Conservation (phyloP, 1,139 yeast genomes). For the Protomyces lactucae-debilis region DNA sequence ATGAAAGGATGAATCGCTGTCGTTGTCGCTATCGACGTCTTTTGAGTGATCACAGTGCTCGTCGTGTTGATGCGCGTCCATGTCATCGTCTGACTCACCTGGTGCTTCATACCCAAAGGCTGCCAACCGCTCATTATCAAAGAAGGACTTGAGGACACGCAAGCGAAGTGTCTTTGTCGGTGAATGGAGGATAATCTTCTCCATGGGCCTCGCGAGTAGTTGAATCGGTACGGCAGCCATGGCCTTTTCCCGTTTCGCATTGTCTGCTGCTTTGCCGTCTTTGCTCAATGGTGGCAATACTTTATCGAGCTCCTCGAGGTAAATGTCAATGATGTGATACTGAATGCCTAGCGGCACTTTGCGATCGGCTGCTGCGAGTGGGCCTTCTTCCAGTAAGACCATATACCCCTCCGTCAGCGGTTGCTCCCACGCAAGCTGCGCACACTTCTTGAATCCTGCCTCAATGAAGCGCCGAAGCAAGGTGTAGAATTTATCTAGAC, state of each 20-base stretch:
- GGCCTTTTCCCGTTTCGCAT: conserved; percentile 35
- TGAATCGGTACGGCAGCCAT: conserved; percentile 48
- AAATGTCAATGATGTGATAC: conserved; percentile 78
- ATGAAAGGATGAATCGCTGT: neutral
- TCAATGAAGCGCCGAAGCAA: conserved; percentile 71
- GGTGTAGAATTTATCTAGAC: conserved; percentile 82
- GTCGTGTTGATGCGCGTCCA: neutral
- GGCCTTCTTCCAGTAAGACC: conserved; percentile 37
- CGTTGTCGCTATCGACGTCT: neutral
- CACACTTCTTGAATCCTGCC: conserved; percentile 50
- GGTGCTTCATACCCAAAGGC: conserved; percentile 16
- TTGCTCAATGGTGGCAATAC: conserved; percentile 44
- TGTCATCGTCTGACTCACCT: conserved; percentile 3
- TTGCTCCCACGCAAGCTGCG: conserved; percentile 54
- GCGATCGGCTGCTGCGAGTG: conserved; percentile 43
- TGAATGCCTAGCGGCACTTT: conserved; percentile 66
- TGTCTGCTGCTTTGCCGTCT: conserved; percentile 37
- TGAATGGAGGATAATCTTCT: conserved; percentile 48
- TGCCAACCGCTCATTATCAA: conserved; percentile 58
- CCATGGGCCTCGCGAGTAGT: conserved; percentile 56
- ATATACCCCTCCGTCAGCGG: conserved; percentile 49
- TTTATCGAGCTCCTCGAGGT: conserved; percentile 74
- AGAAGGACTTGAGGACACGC: conserved; percentile 60
- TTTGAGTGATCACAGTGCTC: neutral
- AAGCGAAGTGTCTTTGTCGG: conserved; percentile 61